These are phyloP conservation scores for Rhynchosporium agropyri DNA, from an alignment of 2,329 filamentous ascomycete genomes.

Conservation along the genomic window DNA sequence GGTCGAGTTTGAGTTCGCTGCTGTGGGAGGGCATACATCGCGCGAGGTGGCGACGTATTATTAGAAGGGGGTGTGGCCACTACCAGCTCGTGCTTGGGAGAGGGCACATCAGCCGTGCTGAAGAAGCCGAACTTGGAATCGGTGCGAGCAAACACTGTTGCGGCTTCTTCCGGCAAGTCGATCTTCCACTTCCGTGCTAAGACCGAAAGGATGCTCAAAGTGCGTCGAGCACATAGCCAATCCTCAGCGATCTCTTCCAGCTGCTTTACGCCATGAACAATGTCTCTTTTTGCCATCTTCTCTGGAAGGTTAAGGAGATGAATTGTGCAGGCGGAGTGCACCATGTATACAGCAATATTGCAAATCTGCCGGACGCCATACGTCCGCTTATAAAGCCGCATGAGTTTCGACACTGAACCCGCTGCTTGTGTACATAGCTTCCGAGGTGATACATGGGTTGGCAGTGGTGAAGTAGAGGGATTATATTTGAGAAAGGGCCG, in stretches of 20 bases:
- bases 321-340: slow-evolving; percentile 91
- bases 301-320: slow-evolving; percentile 92
- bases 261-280: slow-evolving; percentile 87
- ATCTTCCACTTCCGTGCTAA: slow-evolving; percentile 89
- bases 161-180: slow-evolving; percentile 81
- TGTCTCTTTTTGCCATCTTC: slow-evolving; percentile 85
- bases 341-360: slow-evolving; percentile 95
- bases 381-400: slow-evolving; percentile 89
- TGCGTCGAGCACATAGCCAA: slow-evolving; percentile 87
- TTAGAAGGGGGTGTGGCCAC: slow-evolving; percentile 33
- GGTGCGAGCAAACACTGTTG: slow-evolving; percentile 72
- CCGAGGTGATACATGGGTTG: slow-evolving; percentile 83
- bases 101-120: slow-evolving; percentile 45
- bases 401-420: slow-evolving; percentile 86
- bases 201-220: slow-evolving; percentile 81
- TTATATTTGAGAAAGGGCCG: slow-evolving; percentile 92
- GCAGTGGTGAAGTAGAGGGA: slow-evolving; percentile 78
- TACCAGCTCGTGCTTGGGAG: slow-evolving; percentile 40
- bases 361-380: slow-evolving; percentile 92
- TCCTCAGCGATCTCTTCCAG: slow-evolving; percentile 94
- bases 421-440: slow-evolving; percentile 91
- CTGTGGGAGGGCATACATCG: slow-evolving; percentile 20
- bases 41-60: slow-evolving; percentile 31
- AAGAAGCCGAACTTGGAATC: slow-evolving; percentile 80
- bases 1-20: slow-evolving; percentile 22